Conservation (phyloP, 2,329 filamentous ascomycete genomes). For the Zarea fungicola region DNA sequence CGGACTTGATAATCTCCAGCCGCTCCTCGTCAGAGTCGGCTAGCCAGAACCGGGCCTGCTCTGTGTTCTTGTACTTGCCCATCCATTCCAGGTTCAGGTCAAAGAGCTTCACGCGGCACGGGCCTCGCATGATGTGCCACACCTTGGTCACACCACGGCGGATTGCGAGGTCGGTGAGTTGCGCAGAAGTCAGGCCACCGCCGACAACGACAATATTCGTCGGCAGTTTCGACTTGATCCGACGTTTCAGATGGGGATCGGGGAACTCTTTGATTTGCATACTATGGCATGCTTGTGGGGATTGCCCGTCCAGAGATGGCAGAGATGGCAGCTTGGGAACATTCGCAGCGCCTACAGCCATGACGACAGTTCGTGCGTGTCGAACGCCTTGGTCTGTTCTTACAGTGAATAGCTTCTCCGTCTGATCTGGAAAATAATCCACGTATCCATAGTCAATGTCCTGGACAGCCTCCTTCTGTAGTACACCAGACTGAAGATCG, state of each 20-base stretch:
- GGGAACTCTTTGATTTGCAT: constrained; percentile 59
- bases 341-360: constrained; percentile 67
- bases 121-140: constrained; percentile 62
- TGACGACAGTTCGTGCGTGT: constrained; percentile 58
- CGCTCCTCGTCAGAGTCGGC: constrained; percentile 67
- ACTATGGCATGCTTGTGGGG: constrained; percentile 53
- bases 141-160: constrained; percentile 61
- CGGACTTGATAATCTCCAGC: constrained; percentile 57
- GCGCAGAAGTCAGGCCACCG: constrained; percentile 71
- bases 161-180: constrained; percentile 63
- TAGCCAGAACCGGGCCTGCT: constrained; percentile 72
- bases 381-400: constrained; percentile 48
- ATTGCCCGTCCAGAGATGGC: constrained; percentile 27
- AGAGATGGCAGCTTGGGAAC: constrained; percentile 43
- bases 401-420: constrained; percentile 60
- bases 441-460: constrained; percentile 56
- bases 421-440: constrained; percentile 36
- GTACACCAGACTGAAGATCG: constrained; percentile 37
- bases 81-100: constrained; percentile 75
- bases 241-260: constrained; percentile 43
- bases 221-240: constrained; percentile 35
- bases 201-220: constrained; percentile 68
- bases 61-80: constrained; percentile 73
- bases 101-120: constrained; percentile 64
- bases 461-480: constrained; percentile 55